phyloP scores from a whole-genome alignment of 129 eudicot genomes.

The Centrapalus pauciflorus region DNA sequence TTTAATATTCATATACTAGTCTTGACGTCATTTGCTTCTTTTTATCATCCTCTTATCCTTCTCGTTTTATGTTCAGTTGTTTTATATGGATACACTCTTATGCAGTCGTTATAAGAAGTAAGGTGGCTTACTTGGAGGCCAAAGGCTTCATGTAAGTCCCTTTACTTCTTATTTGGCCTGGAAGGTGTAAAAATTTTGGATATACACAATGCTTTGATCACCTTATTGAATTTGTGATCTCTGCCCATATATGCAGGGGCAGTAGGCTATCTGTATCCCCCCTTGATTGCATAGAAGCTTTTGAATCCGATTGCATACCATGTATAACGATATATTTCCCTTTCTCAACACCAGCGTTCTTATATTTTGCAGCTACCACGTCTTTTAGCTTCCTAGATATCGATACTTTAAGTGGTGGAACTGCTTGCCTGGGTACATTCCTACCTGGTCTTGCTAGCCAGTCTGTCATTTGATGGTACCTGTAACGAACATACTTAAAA shows the following conservation, averaged over 20 bases:
- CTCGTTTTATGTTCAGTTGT: too few species aligned
- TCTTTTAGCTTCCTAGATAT: constrained; percentile 80
- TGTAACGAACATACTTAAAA: constrained; percentile 13
- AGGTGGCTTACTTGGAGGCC: too few species aligned
- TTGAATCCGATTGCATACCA: constrained; percentile 81
- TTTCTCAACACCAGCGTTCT: constrained; percentile 60
- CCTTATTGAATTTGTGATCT: constrained; percentile 69
- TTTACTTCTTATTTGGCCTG: neutral
- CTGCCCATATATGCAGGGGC: constrained; percentile 65
- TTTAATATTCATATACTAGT: too few species aligned
- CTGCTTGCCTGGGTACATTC: constrained; percentile 59
- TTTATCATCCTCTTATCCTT: too few species aligned
- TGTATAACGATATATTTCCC: constrained; percentile 88
- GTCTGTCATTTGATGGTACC: constrained; percentile 87
- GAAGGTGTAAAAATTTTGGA: neutral
- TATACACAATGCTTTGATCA: constrained; percentile 7
- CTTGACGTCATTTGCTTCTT: too few species aligned
- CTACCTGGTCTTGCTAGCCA: constrained; percentile 81
- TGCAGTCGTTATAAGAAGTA: too few species aligned
- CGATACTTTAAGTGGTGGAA: constrained; percentile 78
- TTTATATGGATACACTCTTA: too few species aligned
- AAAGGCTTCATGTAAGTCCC: neutral
- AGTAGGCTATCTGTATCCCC: constrained; percentile 93
- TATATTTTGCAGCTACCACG: constrained; percentile 67
- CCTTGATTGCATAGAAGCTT: constrained; percentile 87